These are phyloP conservation scores for Hondaea fermentalgiana DNA, from an alignment of 108 stramenopile species.

Conservation along the genomic window DNA sequence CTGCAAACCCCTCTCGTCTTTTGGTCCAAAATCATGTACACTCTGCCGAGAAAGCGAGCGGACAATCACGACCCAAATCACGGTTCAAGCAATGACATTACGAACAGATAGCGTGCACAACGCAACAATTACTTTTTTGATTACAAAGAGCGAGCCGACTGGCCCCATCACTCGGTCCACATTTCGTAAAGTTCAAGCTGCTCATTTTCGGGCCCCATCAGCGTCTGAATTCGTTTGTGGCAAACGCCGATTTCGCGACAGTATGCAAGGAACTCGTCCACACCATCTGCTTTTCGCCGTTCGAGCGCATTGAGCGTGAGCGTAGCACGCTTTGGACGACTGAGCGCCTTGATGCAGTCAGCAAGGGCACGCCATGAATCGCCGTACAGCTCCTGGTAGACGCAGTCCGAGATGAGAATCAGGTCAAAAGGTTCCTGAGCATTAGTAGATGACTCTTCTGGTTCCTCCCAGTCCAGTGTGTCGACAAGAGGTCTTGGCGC, in stretches of 20 bases:
- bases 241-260: not conserved
- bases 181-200: slow-evolving; percentile 7
- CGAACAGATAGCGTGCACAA: too few relatives aligned
- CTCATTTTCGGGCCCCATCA: not conserved
- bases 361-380: slow-evolving; percentile 5
- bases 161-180: not conserved
- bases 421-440: not conserved
- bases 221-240: not conserved
- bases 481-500: not conserved
- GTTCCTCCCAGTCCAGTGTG: not conserved
- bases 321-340: not conserved
- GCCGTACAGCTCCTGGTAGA: slow-evolving; percentile 10
- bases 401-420: slow-evolving; percentile 10
- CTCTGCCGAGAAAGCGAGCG: too few relatives aligned
- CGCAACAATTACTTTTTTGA: not conserved
- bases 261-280: not conserved
- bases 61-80: too few relatives aligned
- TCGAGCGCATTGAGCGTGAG: not conserved
- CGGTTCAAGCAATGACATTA: too few relatives aligned
- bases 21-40: too few relatives aligned
- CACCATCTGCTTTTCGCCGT: not conserved
- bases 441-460: not conserved
- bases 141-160: not conserved
- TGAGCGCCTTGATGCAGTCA: not conserved
- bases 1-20: too few relatives aligned